Evolutionary conservation across 2,329 filamentous ascomycete species (phyloP).

Genomic region (Magnaporthiopsis rhizophila): DNA sequence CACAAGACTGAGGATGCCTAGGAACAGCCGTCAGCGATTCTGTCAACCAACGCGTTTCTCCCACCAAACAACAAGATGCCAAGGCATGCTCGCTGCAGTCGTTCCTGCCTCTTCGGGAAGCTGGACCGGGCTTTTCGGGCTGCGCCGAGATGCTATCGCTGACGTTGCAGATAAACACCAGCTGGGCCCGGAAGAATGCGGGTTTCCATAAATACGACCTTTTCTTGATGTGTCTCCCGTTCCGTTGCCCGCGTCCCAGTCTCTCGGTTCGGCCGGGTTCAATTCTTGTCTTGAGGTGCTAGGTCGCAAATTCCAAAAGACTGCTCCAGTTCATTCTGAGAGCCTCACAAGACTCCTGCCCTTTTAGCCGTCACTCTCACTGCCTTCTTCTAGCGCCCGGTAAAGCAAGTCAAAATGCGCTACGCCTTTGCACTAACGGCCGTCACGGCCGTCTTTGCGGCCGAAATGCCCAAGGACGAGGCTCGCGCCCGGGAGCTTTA

Average conservation of each 20-base stretch:
- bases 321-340: neutral
- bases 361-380: too few species aligned
- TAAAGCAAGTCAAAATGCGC: neutral
- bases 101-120: neutral
- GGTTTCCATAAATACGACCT: too few species aligned
- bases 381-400: too few species aligned
- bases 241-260: too few species aligned
- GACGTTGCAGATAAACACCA: neutral
- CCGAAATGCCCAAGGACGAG: conserved; percentile 8
- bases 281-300: neutral
- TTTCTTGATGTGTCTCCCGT: too few species aligned
- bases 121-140: neutral
- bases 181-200: neutral
- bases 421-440: conserved; percentile 1
- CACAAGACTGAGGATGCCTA: neutral
- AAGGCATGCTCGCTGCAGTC: too few species aligned
- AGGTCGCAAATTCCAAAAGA: neutral
- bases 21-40: too few species aligned
- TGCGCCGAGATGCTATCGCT: neutral
- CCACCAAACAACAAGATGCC: too few species aligned
- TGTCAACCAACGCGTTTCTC: too few species aligned
- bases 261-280: neutral
- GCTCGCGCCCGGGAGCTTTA: conserved; percentile 3
- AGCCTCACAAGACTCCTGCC: neutral
- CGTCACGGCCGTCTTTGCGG: conserved; percentile 3